Base-by-base conservation (phyloP, 345 rosid species). In the Garcia nutans region DNA sequence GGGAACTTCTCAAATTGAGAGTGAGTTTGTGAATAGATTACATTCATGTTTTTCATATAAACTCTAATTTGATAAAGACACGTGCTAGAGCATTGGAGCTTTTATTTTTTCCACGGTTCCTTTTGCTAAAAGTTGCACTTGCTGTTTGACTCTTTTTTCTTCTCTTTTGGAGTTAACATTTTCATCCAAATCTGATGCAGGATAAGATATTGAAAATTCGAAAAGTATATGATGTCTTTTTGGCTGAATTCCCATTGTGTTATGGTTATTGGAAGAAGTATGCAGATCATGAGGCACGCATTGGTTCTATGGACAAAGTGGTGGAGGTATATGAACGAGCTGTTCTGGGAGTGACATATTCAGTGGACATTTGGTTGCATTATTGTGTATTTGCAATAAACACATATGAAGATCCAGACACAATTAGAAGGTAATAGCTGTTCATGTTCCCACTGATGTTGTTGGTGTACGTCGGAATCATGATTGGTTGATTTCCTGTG, bases 251-350 rank as follows among this genome's bases (percentile, higher is more conserved):
- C 64, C 99, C 97, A 57, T 74, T 93, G 80, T 96, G 99, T 79
- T 96, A 92, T 89, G 99, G 99, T 76, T 96, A 93, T 72, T 96
- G 99, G 99, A 93, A 96, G 87, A 96, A 93, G 86, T 96, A 92
- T 78, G 97, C 97, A 12, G 97, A 96, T 86, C 97, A 93, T 73
- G 99, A 96, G 85, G 95, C 95, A 50, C 89, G 92, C 6, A 84
- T 87, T 71, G 93, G 97, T 61, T 91, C 91, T 55, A 85, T 90
- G 91, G 98, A 96, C 88, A 96, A 92, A 78, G 97, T 93, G 69
- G 89, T 92, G 81, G 98, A 92, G 86, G 98, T 96, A 80, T 96
- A 92, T 76, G 99, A 96, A 84, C 86, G 90, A 74, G 99, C 98
- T 60, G 96, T 93, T 78, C 88, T 81, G 64, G 97, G 88, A 68